These are phyloP conservation scores for Kodamaea ohmeri DNA, from an alignment of 1,139 yeast species.

Conservation along the genomic window DNA sequence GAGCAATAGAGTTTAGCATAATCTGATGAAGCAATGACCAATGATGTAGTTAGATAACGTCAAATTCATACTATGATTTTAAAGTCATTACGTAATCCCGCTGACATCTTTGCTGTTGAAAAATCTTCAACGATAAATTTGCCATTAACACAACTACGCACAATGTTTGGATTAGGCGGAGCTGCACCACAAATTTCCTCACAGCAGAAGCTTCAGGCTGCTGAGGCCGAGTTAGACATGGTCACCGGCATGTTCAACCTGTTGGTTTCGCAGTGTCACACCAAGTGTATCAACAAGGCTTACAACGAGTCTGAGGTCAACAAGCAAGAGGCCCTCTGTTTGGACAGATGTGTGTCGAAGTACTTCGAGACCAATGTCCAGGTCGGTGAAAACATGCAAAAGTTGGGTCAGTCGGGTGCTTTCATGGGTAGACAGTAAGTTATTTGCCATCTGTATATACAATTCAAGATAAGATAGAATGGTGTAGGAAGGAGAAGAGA, in stretches of 20 bases:
- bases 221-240: conserved; percentile 93
- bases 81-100: conserved; percentile 5
- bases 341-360: conserved; percentile 96
- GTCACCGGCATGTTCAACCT: conserved; percentile 97
- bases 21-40: not conserved
- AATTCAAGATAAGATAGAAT: conserved; percentile 4
- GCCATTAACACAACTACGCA: conserved; percentile 5
- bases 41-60: not conserved
- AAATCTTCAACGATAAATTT: conserved; percentile 8
- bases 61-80: not conserved
- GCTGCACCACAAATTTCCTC: conserved; percentile 69
- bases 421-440: conserved; percentile 47
- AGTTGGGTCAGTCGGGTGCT: conserved; percentile 59
- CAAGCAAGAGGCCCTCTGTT: conserved; percentile 84
- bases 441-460: conserved; percentile 11
- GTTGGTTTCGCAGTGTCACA: conserved; percentile 78
- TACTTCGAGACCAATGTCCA: conserved; percentile 94
- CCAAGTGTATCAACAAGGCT: conserved; percentile 69
- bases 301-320: conserved; percentile 77
- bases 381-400: conserved; percentile 90
- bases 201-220: conserved; percentile 68
- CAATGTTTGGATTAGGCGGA: conserved; percentile 82
- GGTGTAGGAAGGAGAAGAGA: not conserved
- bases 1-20: conserved; percentile 4
- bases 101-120: conserved; percentile 7